These are phyloP conservation scores for Verticillium klebahnii DNA, from an alignment of 2,329 filamentous ascomycete species.

Conservation along the genomic window DNA sequence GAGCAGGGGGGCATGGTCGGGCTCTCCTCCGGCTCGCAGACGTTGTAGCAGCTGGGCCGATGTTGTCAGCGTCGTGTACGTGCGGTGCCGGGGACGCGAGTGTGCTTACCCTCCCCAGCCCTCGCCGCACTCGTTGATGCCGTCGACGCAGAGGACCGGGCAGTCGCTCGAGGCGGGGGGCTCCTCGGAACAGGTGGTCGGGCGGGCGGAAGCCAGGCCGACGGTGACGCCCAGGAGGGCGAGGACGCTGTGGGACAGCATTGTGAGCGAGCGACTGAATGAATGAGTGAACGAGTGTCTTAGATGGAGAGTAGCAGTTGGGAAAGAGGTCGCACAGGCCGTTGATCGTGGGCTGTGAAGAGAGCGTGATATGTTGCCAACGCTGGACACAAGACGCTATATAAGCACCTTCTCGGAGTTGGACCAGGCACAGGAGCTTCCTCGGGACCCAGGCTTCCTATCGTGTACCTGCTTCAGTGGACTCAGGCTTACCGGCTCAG, in stretches of 20 bases:
- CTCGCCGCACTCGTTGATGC: constrained; percentile 19
- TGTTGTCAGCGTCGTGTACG: neutral
- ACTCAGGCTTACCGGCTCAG: neutral
- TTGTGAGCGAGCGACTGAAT: neutral
- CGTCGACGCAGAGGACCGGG: constrained; percentile 21
- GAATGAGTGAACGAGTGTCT: neutral
- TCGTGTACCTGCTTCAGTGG: neutral
- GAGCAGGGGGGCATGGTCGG: constrained; percentile 11
- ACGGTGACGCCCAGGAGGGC: constrained; percentile 2
- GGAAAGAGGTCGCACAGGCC: neutral
- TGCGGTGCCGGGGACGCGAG: neutral
- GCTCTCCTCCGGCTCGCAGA: constrained; percentile 12
- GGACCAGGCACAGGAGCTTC: neutral
- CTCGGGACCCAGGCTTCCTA: neutral
- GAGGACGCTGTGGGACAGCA: constrained; percentile 6
- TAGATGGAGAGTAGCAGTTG: neutral
- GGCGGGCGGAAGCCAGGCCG: constrained; percentile 5
- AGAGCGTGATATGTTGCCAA: neutral
- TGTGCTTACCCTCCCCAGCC: constrained; percentile 21
- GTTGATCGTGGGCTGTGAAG: too few species aligned
- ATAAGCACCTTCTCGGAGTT: neutral
- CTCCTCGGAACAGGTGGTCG: neutral
- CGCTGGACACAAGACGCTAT: neutral
- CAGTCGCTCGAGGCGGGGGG: constrained; percentile 2
- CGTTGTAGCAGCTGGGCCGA: constrained; percentile 22